phyloP scores from a whole-genome alignment of 2,329 filamentous ascomycete species.

The Aspergillus costaricaensis region DNA sequence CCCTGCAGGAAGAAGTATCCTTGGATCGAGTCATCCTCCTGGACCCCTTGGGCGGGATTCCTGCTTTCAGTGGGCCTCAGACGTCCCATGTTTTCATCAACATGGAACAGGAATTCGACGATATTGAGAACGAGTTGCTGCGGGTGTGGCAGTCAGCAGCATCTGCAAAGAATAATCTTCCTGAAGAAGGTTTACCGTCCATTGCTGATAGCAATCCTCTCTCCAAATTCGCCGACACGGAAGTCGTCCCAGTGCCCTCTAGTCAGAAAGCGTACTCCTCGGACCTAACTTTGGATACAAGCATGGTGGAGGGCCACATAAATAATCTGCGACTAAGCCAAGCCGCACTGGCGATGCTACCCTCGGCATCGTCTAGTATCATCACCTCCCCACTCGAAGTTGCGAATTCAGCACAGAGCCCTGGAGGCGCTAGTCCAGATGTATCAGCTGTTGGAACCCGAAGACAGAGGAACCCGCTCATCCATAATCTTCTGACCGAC shows the following conservation, averaged over 20 bases:
- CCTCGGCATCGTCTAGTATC: constrained; percentile 80
- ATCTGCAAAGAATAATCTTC: constrained; percentile 4
- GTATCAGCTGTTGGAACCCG: constrained; percentile 56
- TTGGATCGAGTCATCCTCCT: constrained; percentile 87
- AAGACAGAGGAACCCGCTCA: constrained; percentile 76
- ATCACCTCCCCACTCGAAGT: constrained; percentile 86
- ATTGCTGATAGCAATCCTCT: constrained; percentile 45
- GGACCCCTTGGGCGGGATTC: constrained; percentile 83
- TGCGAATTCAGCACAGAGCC: constrained; percentile 57
- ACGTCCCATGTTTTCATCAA: constrained; percentile 84
- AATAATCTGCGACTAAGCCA: constrained; percentile 75
- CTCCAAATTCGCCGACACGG: constrained; percentile 44
- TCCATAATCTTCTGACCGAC: constrained; percentile 94
- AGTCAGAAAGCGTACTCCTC: constrained; percentile 15
- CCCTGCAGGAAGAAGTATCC: constrained; percentile 56
- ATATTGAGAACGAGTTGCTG: constrained; percentile 65
- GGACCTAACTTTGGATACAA: constrained; percentile 15
- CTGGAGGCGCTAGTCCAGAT: constrained; percentile 31
- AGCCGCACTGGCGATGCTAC: constrained; percentile 71
- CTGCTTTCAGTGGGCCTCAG: constrained; percentile 62
- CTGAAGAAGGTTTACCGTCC: constrained; percentile 18
- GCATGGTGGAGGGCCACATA: constrained; percentile 53
- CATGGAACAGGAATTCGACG: constrained; percentile 81
- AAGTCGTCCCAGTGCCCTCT: constrained; percentile 27
- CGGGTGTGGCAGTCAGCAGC: constrained; percentile 26